These are phyloP conservation scores for Daldinia caldariorum DNA, from an alignment of 495 filamentous ascomycete species.

Conservation along the genomic window DNA sequence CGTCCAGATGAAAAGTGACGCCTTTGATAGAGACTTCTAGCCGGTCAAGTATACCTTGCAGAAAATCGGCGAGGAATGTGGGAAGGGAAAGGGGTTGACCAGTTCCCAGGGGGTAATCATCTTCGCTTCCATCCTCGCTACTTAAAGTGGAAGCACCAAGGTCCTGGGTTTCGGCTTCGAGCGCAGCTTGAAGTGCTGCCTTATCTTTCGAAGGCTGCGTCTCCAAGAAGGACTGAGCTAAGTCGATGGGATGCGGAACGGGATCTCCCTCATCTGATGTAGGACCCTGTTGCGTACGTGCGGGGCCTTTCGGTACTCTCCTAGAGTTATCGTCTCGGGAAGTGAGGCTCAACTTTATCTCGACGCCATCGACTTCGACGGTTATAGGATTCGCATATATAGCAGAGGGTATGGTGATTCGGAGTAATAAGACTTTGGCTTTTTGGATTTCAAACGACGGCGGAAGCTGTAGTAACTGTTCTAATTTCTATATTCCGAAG, in stretches of 20 bases:
- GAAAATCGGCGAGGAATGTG: constrained; percentile 79
- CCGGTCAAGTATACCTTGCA: constrained; percentile 84
- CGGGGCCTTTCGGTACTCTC: constrained; percentile 33
- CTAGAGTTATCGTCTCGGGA: constrained; percentile 46
- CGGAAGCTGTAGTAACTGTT: constrained; percentile 76
- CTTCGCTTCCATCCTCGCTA: constrained; percentile 70
- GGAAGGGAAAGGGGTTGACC: constrained; percentile 80
- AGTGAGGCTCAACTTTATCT: constrained; percentile 66
- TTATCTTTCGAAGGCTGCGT: constrained; percentile 80
- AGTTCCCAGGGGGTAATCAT: constrained; percentile 74
- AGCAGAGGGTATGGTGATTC: constrained; percentile 82
- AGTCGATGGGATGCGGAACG: constrained; percentile 79
- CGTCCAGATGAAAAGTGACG: constrained; percentile 66
- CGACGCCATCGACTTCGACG: constrained; percentile 79
- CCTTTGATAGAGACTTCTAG: constrained; percentile 73
- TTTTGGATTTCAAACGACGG: constrained; percentile 71
- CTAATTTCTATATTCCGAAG: constrained; percentile 69
- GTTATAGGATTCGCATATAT: constrained; percentile 80
- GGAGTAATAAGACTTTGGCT: constrained; percentile 74
- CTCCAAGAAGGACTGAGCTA: constrained; percentile 88
- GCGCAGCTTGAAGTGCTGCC: constrained; percentile 77
- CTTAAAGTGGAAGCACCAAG: constrained; percentile 63
- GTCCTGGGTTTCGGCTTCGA: constrained; percentile 73
- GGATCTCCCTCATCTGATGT: constrained; percentile 49
- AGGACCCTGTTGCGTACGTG: constrained; percentile 45